phyloP scores from a whole-genome alignment of 805 yeast species.

The Saccharomyces kudriavzevii region DNA sequence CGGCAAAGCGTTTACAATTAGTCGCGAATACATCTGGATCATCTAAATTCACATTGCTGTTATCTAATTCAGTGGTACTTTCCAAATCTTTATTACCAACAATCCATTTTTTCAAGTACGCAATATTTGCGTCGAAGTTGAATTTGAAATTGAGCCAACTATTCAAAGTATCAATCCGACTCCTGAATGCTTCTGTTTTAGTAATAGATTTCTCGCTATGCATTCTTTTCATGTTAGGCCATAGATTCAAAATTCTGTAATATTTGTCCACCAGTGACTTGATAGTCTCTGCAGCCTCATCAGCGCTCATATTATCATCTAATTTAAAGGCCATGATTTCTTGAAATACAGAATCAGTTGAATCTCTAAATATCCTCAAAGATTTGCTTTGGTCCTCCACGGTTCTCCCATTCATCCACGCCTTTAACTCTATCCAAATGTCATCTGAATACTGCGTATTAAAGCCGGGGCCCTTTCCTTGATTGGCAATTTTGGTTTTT shows the following conservation, averaged over 20 bases:
- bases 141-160: slow-evolving; percentile 75
- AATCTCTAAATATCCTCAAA: slow-evolving; percentile 55
- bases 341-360: slow-evolving; percentile 64
- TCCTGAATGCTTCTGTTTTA: slow-evolving; percentile 51
- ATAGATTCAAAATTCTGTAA: slow-evolving; percentile 60
- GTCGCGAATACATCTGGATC: neutral
- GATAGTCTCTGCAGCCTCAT: slow-evolving; percentile 44
- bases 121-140: slow-evolving; percentile 55
- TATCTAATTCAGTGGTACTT: neutral
- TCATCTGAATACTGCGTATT: slow-evolving; percentile 28
- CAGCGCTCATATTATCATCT: slow-evolving; percentile 32
- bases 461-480: slow-evolving; percentile 21
- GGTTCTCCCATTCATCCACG: slow-evolving; percentile 69
- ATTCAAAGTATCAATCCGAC: slow-evolving; percentile 61
- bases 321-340: slow-evolving; percentile 57
- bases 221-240: slow-evolving; percentile 79
- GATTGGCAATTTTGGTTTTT: slow-evolving; percentile 60
- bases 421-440: slow-evolving; percentile 79
- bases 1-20: slow-evolving; percentile 45
- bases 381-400: slow-evolving; percentile 68
- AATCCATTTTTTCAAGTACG: slow-evolving; percentile 56
- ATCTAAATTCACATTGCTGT: neutral
- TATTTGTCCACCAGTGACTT: slow-evolving; percentile 47
- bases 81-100: slow-evolving; percentile 78
- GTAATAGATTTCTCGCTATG: slow-evolving; percentile 63